Evolutionary conservation across 768 basidiomycete species (phyloP).

Genomic region (Hericium rajendrae): DNA sequence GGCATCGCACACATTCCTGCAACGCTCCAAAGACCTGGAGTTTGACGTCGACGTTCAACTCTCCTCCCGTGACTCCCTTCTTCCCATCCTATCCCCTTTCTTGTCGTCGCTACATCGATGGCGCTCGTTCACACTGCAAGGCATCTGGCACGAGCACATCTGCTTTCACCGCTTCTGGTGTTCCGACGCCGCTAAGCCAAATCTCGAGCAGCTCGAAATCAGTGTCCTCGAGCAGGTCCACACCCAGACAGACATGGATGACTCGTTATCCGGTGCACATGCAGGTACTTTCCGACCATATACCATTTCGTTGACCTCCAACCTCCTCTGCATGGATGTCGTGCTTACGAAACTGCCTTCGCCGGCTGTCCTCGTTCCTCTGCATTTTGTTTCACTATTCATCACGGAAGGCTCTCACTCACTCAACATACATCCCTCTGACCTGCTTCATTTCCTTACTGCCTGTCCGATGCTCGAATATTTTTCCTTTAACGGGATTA

Average conservation of each 20-base stretch:
- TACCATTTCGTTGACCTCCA: conserved; percentile 10
- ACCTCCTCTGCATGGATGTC: conserved; percentile 33
- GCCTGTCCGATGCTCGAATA: too few species aligned
- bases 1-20: conserved; percentile 46
- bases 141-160: conserved; percentile 23
- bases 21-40: conserved; percentile 41
- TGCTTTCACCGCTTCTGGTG: conserved; percentile 20
- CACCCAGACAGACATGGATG: neutral
- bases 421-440: too few species aligned
- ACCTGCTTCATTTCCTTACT: too few species aligned
- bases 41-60: conserved; percentile 47
- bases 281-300: conserved; percentile 7
- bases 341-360: conserved; percentile 41
- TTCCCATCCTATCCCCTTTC: conserved; percentile 57
- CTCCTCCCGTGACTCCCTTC: conserved; percentile 37
- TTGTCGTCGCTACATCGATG: conserved; percentile 49
- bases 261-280: neutral
- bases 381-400: too few species aligned
- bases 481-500: too few species aligned
- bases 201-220: conserved; percentile 17
- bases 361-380: conserved; percentile 30
- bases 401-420: too few species aligned
- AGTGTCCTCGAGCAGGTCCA: conserved; percentile 8
- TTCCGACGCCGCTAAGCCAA: conserved; percentile 6
- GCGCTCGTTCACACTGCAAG: conserved; percentile 39